Base-by-base conservation (phyloP, 257 asterid species). In the Forsythia suspensa region DNA sequence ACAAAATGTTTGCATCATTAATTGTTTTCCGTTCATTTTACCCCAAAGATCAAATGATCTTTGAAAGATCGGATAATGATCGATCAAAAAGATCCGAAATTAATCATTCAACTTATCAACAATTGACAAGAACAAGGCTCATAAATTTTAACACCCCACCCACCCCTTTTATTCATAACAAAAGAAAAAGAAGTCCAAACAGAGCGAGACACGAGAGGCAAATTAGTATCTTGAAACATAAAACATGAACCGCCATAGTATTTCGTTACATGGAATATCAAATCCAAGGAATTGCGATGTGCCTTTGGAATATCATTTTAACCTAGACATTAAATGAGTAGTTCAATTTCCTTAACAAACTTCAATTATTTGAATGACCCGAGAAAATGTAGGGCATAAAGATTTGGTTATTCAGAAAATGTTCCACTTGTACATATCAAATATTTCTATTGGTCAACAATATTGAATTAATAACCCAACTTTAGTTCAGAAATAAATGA, bases 241-340 rank as follows among this genome's bases (percentile, higher is more conserved):
- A 71, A 76, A 77, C 37, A 42, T n/a, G 65, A 55, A 21, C 15
- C 37, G 40, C 66, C 61, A 77, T 75, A 24, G 48, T 59, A 34
- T 70, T 68, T 20, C 18, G 38, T 38, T 77, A 75, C 74, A 76
- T 59, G 67, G 70, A 21, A 21, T 63, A 63, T 63, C 9, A 52
- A 73, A 72, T 73, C 43, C 37, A 55, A 75, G 51, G 79, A 79
- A 75, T 77, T 8, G 51, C 44, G 29, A 70, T 78, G 29, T 39
- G 46, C 37, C 9, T 2, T 4, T 9, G 51, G 51, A 44, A 44
- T 15, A 10, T 15, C 51, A 8, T 44, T n/a, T n/a, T n/a, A n/a
- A n/a, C n/a, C n/a, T n/a, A n/a, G n/a, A n/a, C n/a, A n/a, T n/a
- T n/a, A n/a, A n/a, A n/a, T n/a, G n/a, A n/a, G n/a, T n/a, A n/a